These are phyloP conservation scores for Hortiboletus flavorubellus DNA, from an alignment of 768 basidiomycete genomes.

Conservation along the genomic window DNA sequence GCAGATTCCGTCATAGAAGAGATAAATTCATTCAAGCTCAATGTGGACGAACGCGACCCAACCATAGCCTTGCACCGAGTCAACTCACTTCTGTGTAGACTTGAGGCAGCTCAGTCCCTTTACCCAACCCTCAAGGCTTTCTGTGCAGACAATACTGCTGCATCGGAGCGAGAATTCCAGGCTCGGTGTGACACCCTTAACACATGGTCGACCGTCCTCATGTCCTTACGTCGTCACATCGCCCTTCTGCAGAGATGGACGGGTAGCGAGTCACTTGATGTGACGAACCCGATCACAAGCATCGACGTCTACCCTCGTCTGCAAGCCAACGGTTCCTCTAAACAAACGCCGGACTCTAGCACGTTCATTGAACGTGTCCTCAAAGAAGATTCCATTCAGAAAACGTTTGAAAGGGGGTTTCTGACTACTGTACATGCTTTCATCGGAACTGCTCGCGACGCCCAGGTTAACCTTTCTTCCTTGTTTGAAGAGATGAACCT, in stretches of 20 bases:
- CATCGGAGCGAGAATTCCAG: constrained; percentile 63
- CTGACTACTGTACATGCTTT: constrained; percentile 84
- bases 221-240: constrained; percentile 81
- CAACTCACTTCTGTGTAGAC: constrained; percentile 60
- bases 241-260: constrained; percentile 87
- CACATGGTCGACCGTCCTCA: constrained; percentile 88
- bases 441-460: constrained; percentile 80
- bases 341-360: constrained; percentile 57
- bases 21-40: constrained; percentile 70
- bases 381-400: constrained; percentile 95
- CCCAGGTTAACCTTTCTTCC: constrained; percentile 75
- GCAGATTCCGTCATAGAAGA: constrained; percentile 87
- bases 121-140: constrained; percentile 85
- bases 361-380: constrained; percentile 92
- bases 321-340: constrained; percentile 35
- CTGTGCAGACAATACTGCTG: constrained; percentile 71
- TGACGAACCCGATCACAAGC: constrained; percentile 73
- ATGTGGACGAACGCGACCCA: constrained; percentile 33
- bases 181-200: constrained; percentile 86
- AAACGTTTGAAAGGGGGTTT: constrained; percentile 89
- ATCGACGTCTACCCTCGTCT: constrained; percentile 44
- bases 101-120: constrained; percentile 80
- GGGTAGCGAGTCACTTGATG: constrained; percentile 86
- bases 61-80: constrained; percentile 59
- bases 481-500: constrained; percentile 86